Evolutionary conservation across 2,329 filamentous ascomycete genomes (phyloP), one percentile per base, ranked within the genome.

Genomic region (Zarea fungicola): DNA sequence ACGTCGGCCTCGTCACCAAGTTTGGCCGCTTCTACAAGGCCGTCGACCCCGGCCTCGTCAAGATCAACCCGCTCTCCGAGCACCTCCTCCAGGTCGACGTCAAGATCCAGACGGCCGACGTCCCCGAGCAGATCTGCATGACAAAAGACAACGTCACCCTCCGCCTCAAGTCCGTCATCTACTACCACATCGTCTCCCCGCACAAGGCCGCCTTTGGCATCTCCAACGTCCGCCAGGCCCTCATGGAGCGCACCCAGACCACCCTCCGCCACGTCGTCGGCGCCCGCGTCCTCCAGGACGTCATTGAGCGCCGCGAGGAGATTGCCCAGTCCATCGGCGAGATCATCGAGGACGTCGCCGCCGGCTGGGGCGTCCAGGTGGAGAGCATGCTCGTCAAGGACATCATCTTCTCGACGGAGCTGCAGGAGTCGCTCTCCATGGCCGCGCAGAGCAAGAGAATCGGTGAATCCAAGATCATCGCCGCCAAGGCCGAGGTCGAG

Each of bases 381-480:
- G 93, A 97, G 77, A 91, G 85, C 63, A 99, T 99, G 92, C 83
- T 99, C 58, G 92, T 99, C 80, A 97, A 99, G 74, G 93, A 99
- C 69, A 95, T 99, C 65, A 87, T 97, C 66, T 99, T 99, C 81
- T 90, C 84, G 71, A 83, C 89, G 63, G 93, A 97, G 58, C 78
- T 99, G 37, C 93, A 99, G 71, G 92, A 97, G 63, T 93, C 88
- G 16, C 81, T 99, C 42, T 95, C 89, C 64, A 97, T 99, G 93
- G 93, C 93, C 32, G 93, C 93, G 4, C 93, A 99, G 78, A 89
- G 86, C 75, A 97, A 97, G 85, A 86, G 93, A 59, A 96, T 96
- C 50, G 93, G 93, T 73, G 93, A 99, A 71, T 90, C 86, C 73
- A 99, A 99, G 78, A 89, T 99, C 65, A 97, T 99, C 65, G 90